Conservation (phyloP, 2,329 filamentous ascomycete genomes). For the Fusarium verticillioides region DNA sequence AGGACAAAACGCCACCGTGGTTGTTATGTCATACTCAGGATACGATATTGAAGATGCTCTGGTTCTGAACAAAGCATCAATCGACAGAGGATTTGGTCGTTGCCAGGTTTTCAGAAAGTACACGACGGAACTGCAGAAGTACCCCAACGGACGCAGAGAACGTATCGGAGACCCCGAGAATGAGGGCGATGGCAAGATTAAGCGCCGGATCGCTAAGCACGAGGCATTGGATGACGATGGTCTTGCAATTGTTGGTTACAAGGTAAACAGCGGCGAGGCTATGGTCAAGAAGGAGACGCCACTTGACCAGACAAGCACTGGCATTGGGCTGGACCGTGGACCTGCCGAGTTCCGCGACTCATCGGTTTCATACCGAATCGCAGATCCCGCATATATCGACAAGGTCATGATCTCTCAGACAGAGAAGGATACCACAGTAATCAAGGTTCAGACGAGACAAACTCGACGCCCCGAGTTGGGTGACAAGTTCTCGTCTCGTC, state of each 20-base stretch:
- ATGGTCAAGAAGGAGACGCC: slow-evolving; percentile 93
- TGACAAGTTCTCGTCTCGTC: slow-evolving; percentile 98
- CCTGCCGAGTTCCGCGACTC: slow-evolving; percentile 74
- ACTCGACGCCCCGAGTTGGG: slow-evolving; percentile 94
- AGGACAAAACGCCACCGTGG: slow-evolving; percentile 95
- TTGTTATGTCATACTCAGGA: slow-evolving; percentile 99
- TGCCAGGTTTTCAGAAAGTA: slow-evolving; percentile 99
- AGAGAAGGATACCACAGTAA: slow-evolving; percentile 84
- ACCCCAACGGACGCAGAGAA: slow-evolving; percentile 80
- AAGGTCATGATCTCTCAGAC: slow-evolving; percentile 95
- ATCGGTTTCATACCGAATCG: slow-evolving; percentile 81
- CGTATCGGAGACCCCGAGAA: slow-evolving; percentile 69
- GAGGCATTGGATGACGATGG: slow-evolving; percentile 85
- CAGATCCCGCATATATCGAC: slow-evolving; percentile 90
- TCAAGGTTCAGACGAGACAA: slow-evolving; percentile 97
- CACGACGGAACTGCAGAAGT: slow-evolving; percentile 85
- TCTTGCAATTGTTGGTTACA: slow-evolving; percentile 85
- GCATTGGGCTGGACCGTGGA: slow-evolving; percentile 74
- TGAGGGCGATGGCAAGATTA: slow-evolving; percentile 70
- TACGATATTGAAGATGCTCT: slow-evolving; percentile 99
- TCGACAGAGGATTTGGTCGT: slow-evolving; percentile 93
- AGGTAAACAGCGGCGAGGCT: slow-evolving; percentile 80
- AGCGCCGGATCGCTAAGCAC: slow-evolving; percentile 73
- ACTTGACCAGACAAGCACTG: slow-evolving; percentile 77
- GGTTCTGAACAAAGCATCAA: slow-evolving; percentile 94